A percentile compares a stretch with the other conserved stretches of the same genome.
Conservation (phyloP, 371 early-diverging fungal species). For the Lichtheimia corymbifera region DNA sequence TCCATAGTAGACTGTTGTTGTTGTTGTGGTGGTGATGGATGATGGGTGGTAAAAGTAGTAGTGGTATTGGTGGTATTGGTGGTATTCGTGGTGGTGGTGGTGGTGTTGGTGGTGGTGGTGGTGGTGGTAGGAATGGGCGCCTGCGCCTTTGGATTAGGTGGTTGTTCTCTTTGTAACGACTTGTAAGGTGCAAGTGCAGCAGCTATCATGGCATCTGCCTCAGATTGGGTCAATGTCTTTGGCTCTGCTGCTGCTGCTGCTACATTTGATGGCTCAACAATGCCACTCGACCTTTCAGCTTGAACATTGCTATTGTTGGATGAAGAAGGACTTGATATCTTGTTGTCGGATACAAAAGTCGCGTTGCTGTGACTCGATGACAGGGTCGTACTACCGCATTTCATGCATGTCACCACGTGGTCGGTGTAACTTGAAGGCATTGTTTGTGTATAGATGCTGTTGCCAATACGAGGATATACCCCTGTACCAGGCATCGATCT, state of each 20-base stretch:
- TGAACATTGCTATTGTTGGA: too few relatives aligned
- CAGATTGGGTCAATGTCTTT: constrained; percentile 8
- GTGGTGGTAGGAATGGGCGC: constrained; percentile 7
- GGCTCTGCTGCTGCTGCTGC: neutral
- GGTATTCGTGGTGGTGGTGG: constrained; percentile 5
- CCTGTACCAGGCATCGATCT: too few relatives aligned
- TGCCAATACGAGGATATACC: neutral
- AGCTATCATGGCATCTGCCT: constrained; percentile 17
- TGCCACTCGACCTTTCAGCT: too few relatives aligned
- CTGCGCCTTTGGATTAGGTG: neutral
- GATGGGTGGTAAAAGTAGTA: neutral
- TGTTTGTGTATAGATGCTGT: neutral
- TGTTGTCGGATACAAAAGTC: too few relatives aligned
- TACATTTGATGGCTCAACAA: too few relatives aligned
- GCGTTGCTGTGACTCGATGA: too few relatives aligned
- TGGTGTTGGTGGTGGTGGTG: constrained; percentile 25
- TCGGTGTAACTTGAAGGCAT: too few relatives aligned
- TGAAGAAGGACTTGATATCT: too few relatives aligned
- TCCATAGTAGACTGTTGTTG: too few relatives aligned
- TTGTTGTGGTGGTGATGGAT: constrained; percentile 1
- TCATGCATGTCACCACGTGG: too few relatives aligned
- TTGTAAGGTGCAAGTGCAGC: constrained; percentile 5
- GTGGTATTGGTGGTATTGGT: constrained; percentile 5
- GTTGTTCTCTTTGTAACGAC: too few relatives aligned
- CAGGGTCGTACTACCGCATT: too few relatives aligned